Base-by-base conservation (phyloP, 1,284 basidiomycete species). In the Tylopilus orsonianus region DNA sequence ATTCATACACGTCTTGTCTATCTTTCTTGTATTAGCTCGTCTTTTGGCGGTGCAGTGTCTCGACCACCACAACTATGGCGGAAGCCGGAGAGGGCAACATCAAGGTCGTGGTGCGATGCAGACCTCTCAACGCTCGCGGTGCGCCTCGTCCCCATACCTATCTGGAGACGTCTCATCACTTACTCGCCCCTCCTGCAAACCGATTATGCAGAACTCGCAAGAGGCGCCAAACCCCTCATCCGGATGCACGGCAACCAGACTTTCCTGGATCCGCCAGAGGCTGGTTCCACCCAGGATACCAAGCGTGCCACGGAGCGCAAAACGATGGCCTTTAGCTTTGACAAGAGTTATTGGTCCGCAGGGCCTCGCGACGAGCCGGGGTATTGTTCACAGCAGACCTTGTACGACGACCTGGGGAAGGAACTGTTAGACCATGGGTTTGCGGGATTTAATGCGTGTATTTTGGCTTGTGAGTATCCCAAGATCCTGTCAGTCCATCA, bases 391-490 rank as follows among this genome's bases (percentile, higher is more conserved):
- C 94, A 97, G 66, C 85, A 94, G 67, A 97, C 93, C 0, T 74
- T 98, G 50, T 98, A 93, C 69, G 85, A 96, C 57, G 96, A 98
- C 74, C 72, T 99, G 29, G 97, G 97, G 38, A 87, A 90, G 68
- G 96, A 98, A 62, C 72, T 99, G 44, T 76, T 99, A 59, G 90
- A 98, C 66, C 95, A 98, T 69, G 87, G 91, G 37, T 98, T 98
- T 72, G 75, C 90, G 41, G 97, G 96, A 20, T 99, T 97, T 74
- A 98, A 99, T 76, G 93, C 94, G 46, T 96, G 93, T 79, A 96
- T 97, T 71, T 78, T 97, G 68, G 93, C 94, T 69, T 96, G 93
- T 97, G 73, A 79, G 93, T 87, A 16, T n/a, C 30, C 44, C 33
- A 5, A 9, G 3, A 32, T 22, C 35, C 33, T 16, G 3, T 36